phyloP scores from a whole-genome alignment of 2,329 filamentous ascomycete genomes.

The Phyllosticta capitalensis region DNA sequence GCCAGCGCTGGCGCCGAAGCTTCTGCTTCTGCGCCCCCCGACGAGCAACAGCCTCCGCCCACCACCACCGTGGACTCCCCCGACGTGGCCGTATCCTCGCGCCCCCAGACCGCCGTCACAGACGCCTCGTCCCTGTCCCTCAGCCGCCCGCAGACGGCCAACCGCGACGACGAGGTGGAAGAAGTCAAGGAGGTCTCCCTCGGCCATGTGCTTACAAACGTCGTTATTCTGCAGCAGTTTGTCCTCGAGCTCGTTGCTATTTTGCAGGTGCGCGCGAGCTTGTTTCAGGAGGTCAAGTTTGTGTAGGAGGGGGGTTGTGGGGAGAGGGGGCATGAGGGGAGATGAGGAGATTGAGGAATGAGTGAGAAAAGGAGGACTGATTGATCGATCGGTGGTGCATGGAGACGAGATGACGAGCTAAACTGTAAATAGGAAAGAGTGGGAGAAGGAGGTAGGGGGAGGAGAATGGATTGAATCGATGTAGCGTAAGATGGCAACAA shows the following conservation, averaged over 20 bases:
- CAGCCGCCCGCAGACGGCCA: neutral
- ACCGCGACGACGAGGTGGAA: slow-evolving; percentile 16
- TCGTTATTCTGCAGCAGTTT: slow-evolving; percentile 42
- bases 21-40: too few relatives aligned
- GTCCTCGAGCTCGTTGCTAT: slow-evolving; percentile 40
- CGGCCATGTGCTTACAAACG: slow-evolving; percentile 41
- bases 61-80: too few relatives aligned
- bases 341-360: neutral
- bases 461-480: too few relatives aligned
- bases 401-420: too few relatives aligned
- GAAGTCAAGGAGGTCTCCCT: slow-evolving; percentile 34
- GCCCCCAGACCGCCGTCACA: too few relatives aligned
- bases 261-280: slow-evolving; percentile 38
- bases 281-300: slow-evolving; percentile 38
- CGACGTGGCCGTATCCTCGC: too few relatives aligned
- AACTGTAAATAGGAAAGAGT: too few relatives aligned
- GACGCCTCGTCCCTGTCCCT: neutral
- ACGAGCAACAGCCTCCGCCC: neutral
- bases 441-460: too few relatives aligned
- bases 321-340: neutral
- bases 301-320: slow-evolving; percentile 3
- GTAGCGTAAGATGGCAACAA: too few relatives aligned
- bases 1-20: too few relatives aligned
- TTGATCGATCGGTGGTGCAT: too few relatives aligned
- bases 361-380: neutral